Base-by-base conservation (phyloP, 2,329 filamentous ascomycete genomes). In the Trichoderma pleuroti region DNA sequence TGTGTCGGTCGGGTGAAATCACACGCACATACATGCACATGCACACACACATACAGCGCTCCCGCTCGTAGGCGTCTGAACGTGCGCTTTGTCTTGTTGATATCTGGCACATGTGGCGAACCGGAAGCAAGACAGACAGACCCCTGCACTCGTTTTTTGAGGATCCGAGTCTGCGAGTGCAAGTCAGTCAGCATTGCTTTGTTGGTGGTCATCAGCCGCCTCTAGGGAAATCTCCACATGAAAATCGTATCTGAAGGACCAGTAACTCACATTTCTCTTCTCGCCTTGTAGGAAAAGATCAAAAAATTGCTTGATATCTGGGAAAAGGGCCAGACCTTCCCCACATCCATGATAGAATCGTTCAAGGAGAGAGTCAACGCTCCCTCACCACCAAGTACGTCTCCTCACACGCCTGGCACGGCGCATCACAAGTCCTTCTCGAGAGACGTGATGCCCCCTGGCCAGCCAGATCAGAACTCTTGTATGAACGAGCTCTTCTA, bases 281-380 rank as follows among this genome's bases (percentile, higher is more conserved):
- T 79, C 75, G 70, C 42, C 60, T 80, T 90, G 85, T 91, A 96
- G 92, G 93, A 97, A 80, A 98, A 98, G 85, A 95, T 98, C 82
- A 83, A 82, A 76, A 98, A 98, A 81, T 88, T 99, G 76, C 86
- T 98, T 83, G 94, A 97, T 80, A 99, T 99, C 75, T 99, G 96
- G 96, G 94, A 98, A 80, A 96, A 96, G 78, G 93, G 93, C 74
- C 91, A 92, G 79, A 98, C 94, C 26, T 98, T 99, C 81, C 94
- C 96, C 30, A 80, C 86, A 54, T 82, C 90, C 68, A 91, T 97
- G 89, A 88, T 99, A 76, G 86, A 86, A 73, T 89, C 88, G 46
- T 97, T 97, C 86, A 95, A 93, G 82, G 87, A 93, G 78, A 94
- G 93, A 81, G 81, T 97, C 76, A 91, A 86, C 73, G 86, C 88